phyloP scores from a whole-genome alignment of 2,329 filamentous ascomycete genomes.

The Claviceps pusilla region DNA sequence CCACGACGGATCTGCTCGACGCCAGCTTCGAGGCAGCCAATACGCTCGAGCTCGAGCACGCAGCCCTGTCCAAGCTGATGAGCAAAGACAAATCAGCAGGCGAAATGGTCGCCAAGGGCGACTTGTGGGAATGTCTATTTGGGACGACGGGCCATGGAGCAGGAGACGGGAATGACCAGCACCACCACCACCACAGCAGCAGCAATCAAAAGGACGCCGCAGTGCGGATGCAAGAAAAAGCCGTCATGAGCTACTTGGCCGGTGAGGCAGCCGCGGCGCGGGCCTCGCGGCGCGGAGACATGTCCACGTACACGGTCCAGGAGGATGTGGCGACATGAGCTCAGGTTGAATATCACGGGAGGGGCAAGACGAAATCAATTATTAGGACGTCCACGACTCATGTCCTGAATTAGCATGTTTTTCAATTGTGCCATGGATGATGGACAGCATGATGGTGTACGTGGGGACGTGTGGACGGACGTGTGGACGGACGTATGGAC shows the following conservation, averaged over 20 bases:
- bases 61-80: conserved; percentile 54
- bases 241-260: conserved; percentile 27
- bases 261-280: conserved; percentile 24
- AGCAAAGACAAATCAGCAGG: conserved; percentile 55
- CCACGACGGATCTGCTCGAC: conserved; percentile 36
- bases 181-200: not conserved
- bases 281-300: not conserved
- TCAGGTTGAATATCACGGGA: not conserved
- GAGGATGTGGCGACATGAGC: not conserved
- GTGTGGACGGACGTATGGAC: too few species aligned
- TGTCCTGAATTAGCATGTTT: too few species aligned
- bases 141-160: conserved; percentile 32
- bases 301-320: not conserved
- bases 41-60: conserved; percentile 65
- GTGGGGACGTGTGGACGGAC: too few species aligned
- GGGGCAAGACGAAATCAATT: too few species aligned
- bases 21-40: conserved; percentile 66
- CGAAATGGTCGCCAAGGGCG: conserved; percentile 62
- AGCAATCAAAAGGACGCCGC: conserved; percentile 8
- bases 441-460: too few species aligned
- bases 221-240: conserved; percentile 17
- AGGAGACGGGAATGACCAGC: conserved; percentile 6
- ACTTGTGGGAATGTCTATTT: conserved; percentile 84
- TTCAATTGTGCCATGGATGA: too few species aligned
- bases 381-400: too few species aligned